Percentiles rank a stretch among this genome's conserved stretches.
Evolutionary conservation across 1,284 basidiomycete species (phyloP).

Genomic region (Takashimella koratensis): DNA sequence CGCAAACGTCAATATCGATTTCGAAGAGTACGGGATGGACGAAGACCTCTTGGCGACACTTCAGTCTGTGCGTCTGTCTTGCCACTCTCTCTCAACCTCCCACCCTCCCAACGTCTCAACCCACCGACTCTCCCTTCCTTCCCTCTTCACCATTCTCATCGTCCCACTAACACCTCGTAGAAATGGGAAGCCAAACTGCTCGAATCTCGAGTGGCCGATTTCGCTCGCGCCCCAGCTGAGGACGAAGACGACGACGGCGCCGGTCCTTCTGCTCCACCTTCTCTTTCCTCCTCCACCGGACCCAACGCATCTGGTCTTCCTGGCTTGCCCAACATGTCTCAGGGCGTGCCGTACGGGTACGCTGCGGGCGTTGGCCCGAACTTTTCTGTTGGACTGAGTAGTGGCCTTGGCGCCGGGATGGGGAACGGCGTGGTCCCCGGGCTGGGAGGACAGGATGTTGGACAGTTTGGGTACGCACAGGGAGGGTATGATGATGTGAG

Average conservation of each 20-base stretch:
- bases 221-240: conserved; percentile 48
- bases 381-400: background rate
- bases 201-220: conserved; percentile 88
- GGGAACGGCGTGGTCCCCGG: background rate
- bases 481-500: conserved; percentile 14
- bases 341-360: background rate
- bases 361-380: background rate
- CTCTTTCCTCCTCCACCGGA: background rate
- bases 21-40: conserved; percentile 93
- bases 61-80: conserved; percentile 64
- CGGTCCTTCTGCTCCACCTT: background rate
- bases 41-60: conserved; percentile 86
- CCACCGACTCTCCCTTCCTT: conserved; percentile 7
- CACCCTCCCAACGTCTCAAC: conserved; percentile 3
- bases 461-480: no score
- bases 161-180: conserved; percentile 50
- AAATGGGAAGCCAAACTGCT: conserved; percentile 95
- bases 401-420: background rate
- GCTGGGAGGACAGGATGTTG: no score
- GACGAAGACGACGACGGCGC: conserved; percentile 10
- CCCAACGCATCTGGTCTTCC: background rate
- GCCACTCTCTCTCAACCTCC: background rate
- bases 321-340: background rate
- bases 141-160: background rate
- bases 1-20: conserved; percentile 80